Evolutionary conservation across 306 rosid species (phyloP).

Genomic region (Castanea crenata): DNA sequence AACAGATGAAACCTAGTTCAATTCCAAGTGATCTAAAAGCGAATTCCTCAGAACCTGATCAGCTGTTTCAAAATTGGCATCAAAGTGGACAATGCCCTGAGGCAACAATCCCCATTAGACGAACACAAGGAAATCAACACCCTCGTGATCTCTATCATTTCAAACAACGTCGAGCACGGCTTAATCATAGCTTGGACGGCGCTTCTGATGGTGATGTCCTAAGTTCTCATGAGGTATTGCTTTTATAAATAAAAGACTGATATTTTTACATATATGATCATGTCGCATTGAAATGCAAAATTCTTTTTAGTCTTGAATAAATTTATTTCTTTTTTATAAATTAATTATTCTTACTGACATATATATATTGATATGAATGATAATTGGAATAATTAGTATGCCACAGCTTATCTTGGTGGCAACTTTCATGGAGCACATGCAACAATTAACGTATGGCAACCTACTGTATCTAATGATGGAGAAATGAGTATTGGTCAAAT

Average conservation of each 20-base stretch:
- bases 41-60: neutral
- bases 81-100: slow-evolving; percentile 21
- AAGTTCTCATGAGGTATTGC: slow-evolving; percentile 7
- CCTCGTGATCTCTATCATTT: neutral
- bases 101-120: slow-evolving; percentile 27
- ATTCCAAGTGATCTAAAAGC: neutral
- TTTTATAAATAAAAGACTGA: too few species aligned
- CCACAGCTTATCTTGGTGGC: slow-evolving; percentile 4
- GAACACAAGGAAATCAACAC: neutral
- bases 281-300: too few species aligned
- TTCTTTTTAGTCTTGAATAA: too few species aligned
- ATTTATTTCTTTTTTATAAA: too few species aligned
- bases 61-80: slow-evolving; percentile 12
- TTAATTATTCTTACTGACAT: too few species aligned
- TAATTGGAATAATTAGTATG: slow-evolving; percentile 6
- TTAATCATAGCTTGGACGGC: neutral
- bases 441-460: slow-evolving; percentile 19
- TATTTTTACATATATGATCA: too few species aligned
- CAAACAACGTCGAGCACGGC: neutral
- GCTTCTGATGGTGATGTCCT: neutral
- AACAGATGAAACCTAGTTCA: slow-evolving; percentile 10
- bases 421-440: slow-evolving; percentile 16
- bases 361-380: too few species aligned
- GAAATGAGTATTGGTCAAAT: slow-evolving; percentile 23
- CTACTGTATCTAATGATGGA: neutral